Percentiles rank a stretch among this genome's conserved stretches.
These are phyloP conservation scores for Mycosphaerella sp. DNA, from an alignment of 2,329 filamentous ascomycete species.

Conservation along the genomic window DNA sequence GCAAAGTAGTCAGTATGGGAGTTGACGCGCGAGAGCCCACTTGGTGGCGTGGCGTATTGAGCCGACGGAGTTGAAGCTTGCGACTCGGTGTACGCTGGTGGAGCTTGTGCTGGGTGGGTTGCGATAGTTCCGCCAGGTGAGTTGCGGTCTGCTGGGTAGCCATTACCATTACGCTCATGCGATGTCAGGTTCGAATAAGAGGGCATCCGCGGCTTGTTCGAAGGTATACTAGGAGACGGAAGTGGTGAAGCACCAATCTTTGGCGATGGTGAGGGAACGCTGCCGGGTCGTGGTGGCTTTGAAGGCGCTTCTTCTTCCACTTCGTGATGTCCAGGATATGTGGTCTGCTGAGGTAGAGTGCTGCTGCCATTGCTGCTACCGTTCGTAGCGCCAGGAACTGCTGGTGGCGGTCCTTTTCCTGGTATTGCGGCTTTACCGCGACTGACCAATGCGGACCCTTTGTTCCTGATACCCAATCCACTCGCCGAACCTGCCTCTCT, in stretches of 20 bases:
- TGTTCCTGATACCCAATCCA: constrained; percentile 44
- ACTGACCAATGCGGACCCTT: constrained; percentile 13
- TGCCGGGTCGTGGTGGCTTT: constrained; percentile 32
- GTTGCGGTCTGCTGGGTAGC: constrained; percentile 23
- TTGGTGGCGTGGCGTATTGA: constrained; percentile 30
- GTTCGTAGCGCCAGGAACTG: constrained; percentile 1
- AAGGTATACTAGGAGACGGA: constrained; percentile 18
- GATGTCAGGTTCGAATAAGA: constrained; percentile 14
- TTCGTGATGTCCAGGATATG: constrained; percentile 18
- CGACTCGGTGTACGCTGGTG: constrained; percentile 22
- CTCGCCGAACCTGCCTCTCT: constrained; percentile 42
- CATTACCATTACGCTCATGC: constrained; percentile 2
- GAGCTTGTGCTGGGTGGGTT: constrained; percentile 7
- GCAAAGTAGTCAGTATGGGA: constrained; percentile 29
- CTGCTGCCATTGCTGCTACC: constrained; percentile 5
- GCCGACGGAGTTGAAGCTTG: constrained; percentile 32
- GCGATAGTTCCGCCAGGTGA: constrained; percentile 16
- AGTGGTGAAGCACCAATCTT: constrained; percentile 7
- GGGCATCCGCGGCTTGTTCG: constrained; percentile 26
- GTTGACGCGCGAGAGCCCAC: constrained; percentile 16
- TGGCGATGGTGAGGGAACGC: constrained; percentile 13
- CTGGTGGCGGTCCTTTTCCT: constrained; percentile 6
- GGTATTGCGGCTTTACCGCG: constrained; percentile 11
- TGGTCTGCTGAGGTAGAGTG: constrained; percentile 5
- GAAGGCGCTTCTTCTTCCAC: constrained; percentile 31